Base-by-base conservation (phyloP, 2,329 filamentous ascomycete species). In the Pseudopithomyces maydicus region DNA sequence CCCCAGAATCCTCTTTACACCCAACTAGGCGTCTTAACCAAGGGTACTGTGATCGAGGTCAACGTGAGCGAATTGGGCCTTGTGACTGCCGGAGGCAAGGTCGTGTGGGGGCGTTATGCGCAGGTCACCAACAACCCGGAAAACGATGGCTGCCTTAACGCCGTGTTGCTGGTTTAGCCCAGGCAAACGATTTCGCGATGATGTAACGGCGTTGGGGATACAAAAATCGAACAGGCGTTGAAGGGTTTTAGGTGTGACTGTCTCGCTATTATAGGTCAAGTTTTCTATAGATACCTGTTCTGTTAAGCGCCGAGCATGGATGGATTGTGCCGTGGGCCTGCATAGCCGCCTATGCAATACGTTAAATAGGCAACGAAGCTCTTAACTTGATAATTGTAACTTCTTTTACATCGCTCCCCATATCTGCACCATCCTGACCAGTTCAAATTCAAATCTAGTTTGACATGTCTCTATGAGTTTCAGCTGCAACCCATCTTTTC, bases 61-160 rank as follows among this genome's bases (percentile, higher is more conserved):
- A 97, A 99, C 74, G 92, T 97, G 29, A 90, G 86, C 55, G 95
- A 99, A 75, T 79, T 98, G 61, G 95, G 95, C 62, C 81, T 98
- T 59, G 92, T 96, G 15, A 98, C 95, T 2, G 89, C 93, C 1
- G 88, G 88, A 61, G 95, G 95, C 61, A 97, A 97, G 80, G 91
- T 75, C 2, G 72, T 74, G 0, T 75, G 73, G 73, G 71, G 72
- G 45, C 61, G 70, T 6, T 74, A 73, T 66, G 72, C 72, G 39
- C 72, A 67, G 56, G 61, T 74, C 23, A 75, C 71, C 11, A 75
- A 74, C 60, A 76, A 76, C 47, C 74, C 74, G 1, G 73, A 76
- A 49, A 76, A 76, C 51, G 74, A 76, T 51, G 74, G 74, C 5
- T 76, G 74, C 55, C 55, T 76, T 17, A 76, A 76, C 53, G 73